These are phyloP conservation scores for Mortierella sp. DNA, from an alignment of 371 early-diverging fungal species.

Conservation along the genomic window DNA sequence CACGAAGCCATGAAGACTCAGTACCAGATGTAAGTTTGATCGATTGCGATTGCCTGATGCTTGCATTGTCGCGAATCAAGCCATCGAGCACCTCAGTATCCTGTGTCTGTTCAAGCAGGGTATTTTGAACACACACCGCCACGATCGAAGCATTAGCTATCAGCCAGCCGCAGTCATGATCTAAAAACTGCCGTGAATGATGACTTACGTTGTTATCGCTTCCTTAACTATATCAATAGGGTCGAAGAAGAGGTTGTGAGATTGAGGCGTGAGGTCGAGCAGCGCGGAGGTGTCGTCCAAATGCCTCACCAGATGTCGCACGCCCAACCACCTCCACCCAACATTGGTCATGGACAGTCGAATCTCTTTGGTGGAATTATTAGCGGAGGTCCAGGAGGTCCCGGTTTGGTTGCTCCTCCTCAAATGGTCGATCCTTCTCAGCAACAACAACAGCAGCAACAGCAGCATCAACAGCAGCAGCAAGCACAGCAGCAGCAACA, in stretches of 20 bases:
- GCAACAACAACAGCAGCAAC: constrained; percentile 57
- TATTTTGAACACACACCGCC: neutral
- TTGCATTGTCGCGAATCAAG: neutral
- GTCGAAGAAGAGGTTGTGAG: constrained; percentile 87
- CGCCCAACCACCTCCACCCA: constrained; percentile 62
- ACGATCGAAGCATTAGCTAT: neutral
- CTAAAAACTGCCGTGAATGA: neutral
- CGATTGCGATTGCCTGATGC: constrained; percentile 6
- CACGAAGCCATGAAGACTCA: constrained; percentile 57
- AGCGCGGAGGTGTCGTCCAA: constrained; percentile 58
- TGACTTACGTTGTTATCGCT: neutral
- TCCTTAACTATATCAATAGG: constrained; percentile 33
- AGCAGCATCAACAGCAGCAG: constrained; percentile 46
- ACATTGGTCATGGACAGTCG: constrained; percentile 63
- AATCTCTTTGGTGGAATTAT: constrained; percentile 62
- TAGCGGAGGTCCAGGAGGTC: constrained; percentile 60
- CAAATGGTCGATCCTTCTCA: constrained; percentile 65
- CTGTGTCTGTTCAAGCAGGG: neutral
- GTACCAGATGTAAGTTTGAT: constrained; percentile 51
- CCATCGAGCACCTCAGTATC: neutral
- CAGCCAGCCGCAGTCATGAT: neutral
- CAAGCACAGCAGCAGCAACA: constrained; percentile 38
- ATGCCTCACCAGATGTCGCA: constrained; percentile 59
- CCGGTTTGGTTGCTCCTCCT: constrained; percentile 61
- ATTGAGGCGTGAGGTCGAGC: constrained; percentile 79